Percentiles rank a stretch among this genome's conserved stretches.
These are phyloP conservation scores for Mycena capillaripes DNA, from an alignment of 768 basidiomycete genomes.

Conservation along the genomic window DNA sequence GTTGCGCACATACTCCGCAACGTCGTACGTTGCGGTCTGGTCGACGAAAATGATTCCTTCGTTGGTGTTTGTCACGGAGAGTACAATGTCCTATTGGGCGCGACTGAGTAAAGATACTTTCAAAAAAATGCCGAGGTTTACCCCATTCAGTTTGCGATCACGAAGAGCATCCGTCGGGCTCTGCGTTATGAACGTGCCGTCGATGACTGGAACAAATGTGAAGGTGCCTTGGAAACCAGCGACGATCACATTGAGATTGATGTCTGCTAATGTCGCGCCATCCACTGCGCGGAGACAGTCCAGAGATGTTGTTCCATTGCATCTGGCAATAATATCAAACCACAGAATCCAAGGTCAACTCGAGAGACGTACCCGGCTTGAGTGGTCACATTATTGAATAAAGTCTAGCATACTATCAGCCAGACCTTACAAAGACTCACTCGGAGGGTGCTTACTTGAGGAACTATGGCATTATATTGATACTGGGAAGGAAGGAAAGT, in stretches of 20 bases:
- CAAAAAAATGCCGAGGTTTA: constrained; percentile 18
- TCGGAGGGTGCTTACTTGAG: constrained; percentile 24
- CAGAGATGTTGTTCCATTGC: neutral
- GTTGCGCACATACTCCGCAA: constrained; percentile 30
- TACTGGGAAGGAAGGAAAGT: constrained; percentile 47
- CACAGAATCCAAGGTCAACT: constrained; percentile 17
- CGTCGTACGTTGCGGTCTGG: neutral
- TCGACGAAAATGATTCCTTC: constrained; percentile 45
- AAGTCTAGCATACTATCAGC: neutral
- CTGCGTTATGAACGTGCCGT: constrained; percentile 49
- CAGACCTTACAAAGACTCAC: neutral
- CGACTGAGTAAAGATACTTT: neutral
- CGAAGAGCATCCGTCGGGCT: constrained; percentile 45
- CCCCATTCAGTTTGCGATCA: constrained; percentile 45
- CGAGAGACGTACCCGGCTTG: constrained; percentile 12
- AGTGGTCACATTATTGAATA: constrained; percentile 2
- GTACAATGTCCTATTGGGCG: constrained; percentile 26
- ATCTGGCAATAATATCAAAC: neutral
- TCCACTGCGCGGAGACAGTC: constrained; percentile 22
- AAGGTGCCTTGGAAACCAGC: constrained; percentile 42
- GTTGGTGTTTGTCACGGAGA: constrained; percentile 42
- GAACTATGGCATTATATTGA: constrained; percentile 42
- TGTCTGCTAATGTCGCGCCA: constrained; percentile 31
- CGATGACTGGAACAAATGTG: constrained; percentile 47
- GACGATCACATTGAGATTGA: constrained; percentile 32